These are phyloP conservation scores for Penicillium diatomitis DNA, from an alignment of 495 filamentous ascomycete species.

Conservation along the genomic window DNA sequence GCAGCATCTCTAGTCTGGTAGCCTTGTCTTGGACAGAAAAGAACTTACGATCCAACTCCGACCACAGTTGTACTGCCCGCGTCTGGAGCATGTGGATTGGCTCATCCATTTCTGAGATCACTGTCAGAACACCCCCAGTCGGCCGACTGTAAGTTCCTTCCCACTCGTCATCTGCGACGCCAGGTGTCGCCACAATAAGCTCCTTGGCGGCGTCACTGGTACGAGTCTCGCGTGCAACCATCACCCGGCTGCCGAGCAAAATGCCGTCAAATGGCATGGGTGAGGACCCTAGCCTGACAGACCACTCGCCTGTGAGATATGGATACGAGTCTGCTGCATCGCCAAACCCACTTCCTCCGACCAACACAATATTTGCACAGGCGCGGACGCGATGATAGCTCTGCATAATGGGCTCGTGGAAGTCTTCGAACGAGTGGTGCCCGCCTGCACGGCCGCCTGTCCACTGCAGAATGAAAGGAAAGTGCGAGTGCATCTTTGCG, in stretches of 20 bases:
- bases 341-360: conserved; percentile 89
- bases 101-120: conserved; percentile 35
- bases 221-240: conserved; percentile 40
- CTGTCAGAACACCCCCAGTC: conserved; percentile 29
- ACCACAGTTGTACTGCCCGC: conserved; percentile 29
- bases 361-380: conserved; percentile 74
- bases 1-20: conserved; percentile 18
- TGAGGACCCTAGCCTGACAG: conserved; percentile 73
- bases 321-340: conserved; percentile 88
- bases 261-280: conserved; percentile 92
- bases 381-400: conserved; percentile 82
- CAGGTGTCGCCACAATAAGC: conserved; percentile 27
- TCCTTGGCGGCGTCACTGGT: conserved; percentile 45
- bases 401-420: conserved; percentile 84
- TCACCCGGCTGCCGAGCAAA: conserved; percentile 84
- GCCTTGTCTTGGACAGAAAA: conserved; percentile 20
- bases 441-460: conserved; percentile 90
- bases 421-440: conserved; percentile 92
- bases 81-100: conserved; percentile 37
- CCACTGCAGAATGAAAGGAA: conserved; percentile 90
- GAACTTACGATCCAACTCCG: conserved; percentile 28
- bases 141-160: conserved; percentile 16
- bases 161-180: conserved; percentile 22
- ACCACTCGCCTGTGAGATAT: conserved; percentile 84
- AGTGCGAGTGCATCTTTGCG: conserved; percentile 79